Base-by-base conservation (phyloP, 805 yeast species). In the Starmerella bombicola region DNA sequence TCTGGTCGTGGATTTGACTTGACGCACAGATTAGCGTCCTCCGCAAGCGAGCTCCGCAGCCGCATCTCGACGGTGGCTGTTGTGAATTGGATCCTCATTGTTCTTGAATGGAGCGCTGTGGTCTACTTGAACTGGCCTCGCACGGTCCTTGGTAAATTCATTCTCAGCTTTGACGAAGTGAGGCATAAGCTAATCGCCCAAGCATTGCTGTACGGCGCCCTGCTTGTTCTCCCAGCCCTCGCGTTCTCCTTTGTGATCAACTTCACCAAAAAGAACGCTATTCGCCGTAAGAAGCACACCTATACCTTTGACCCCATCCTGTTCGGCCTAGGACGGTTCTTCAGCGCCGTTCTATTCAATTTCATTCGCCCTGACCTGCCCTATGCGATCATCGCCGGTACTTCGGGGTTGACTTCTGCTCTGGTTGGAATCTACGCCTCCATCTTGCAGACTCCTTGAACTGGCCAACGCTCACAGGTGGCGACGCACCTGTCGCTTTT, bases 261-360 rank as follows among this genome's bases (percentile, higher is more conserved):
- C 47, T 63, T 61, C 51, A 54, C 63, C 21, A 41, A 45, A 37
- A 28, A 24, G 38, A 30, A 21, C 33, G 30, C 46, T 12, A 42
- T 45, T 24, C 38, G 43, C 15, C 47, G 49, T 29, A 43, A 40
- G 43, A 45, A 42, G 47, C 41, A 34, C 22, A 45, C 30, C 16
- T 41, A 42, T 33, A 19, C 32, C 24, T 66, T 55, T 56, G 81
- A 75, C 55, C 79, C 80, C 31, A 65, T 74, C 47, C 59, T 67
- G 36, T 73, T 70, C 56, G 69, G 69, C 42, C 56, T 74, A 49
- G 46, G 64, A 38, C 73, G 73, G 55, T 55, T 68, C 23, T 51
- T 73, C 45, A 46, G 67, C 20, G 62, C 64, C 46, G 66, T 63
- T 28, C 17, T 53, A 1, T 23, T 31, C 30, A 19, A 15, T 18